phyloP scores from a whole-genome alignment of 1,284 basidiomycete species.

The Apiotrichum mycotoxinovorans region DNA sequence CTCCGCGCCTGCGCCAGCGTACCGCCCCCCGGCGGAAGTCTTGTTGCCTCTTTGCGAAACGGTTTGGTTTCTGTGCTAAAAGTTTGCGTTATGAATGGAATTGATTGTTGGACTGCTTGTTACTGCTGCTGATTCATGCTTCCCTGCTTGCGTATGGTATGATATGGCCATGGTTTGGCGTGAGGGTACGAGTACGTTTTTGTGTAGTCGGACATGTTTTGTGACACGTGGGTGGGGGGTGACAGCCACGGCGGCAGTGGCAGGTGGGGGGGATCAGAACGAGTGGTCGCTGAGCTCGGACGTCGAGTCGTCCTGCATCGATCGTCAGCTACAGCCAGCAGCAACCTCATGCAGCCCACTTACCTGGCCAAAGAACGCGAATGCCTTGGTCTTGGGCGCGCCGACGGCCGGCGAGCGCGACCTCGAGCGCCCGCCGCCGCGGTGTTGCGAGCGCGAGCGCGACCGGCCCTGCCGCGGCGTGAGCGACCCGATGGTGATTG shows the following conservation, averaged over 20 bases:
- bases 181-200: too few relatives aligned
- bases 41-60: too few relatives aligned
- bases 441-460: slow-evolving; percentile 1
- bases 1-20: too few relatives aligned
- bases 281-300: slow-evolving; percentile 10
- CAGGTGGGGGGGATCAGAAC: not conserved
- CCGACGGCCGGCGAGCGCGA: slow-evolving; percentile 2
- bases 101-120: too few relatives aligned
- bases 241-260: not conserved
- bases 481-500: not conserved
- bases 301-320: slow-evolving; percentile 11
- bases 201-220: not conserved
- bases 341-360: not conserved
- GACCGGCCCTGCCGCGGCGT: slow-evolving; percentile 18
- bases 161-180: too few relatives aligned
- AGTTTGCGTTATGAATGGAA: too few relatives aligned
- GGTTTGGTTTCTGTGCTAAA: too few relatives aligned
- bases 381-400: slow-evolving; percentile 37
- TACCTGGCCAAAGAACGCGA: slow-evolving; percentile 47
- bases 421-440: not conserved
- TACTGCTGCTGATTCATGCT: too few relatives aligned
- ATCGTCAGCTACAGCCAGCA: not conserved
- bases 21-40: too few relatives aligned
- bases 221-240: not conserved
- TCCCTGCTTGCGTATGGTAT: too few relatives aligned